Conservation (phyloP, 2,329 filamentous ascomycete genomes). For the Diaporthe citrichinensis region DNA sequence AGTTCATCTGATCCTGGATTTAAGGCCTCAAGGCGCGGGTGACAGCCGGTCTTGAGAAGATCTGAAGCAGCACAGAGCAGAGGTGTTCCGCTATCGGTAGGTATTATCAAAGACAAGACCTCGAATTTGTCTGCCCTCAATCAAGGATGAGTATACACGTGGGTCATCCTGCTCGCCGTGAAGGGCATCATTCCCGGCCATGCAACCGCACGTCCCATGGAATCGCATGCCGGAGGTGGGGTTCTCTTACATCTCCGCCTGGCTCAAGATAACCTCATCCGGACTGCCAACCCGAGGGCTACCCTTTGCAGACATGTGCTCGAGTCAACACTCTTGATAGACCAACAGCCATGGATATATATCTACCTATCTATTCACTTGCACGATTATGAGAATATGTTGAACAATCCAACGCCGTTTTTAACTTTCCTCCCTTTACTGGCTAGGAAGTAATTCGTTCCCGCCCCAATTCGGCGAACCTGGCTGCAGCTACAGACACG, state of each 20-base stretch:
- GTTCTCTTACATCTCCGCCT: conserved; percentile 10
- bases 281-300: neutral
- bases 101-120: fast-evolving
- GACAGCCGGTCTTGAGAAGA: neutral
- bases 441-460: neutral
- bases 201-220: conserved; percentile 31
- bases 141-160: neutral
- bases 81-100: too few relatives aligned
- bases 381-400: neutral
- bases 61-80: neutral
- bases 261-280: conserved; percentile 26
- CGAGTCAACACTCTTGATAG: conserved; percentile 10
- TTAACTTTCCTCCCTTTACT: neutral
- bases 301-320: conserved; percentile 11
- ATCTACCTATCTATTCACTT: neutral
- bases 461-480: neutral
- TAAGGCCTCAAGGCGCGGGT: neutral
- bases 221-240: neutral
- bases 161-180: neutral
- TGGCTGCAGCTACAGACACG: neutral
- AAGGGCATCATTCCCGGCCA: conserved; percentile 28
- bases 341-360: neutral
- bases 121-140: neutral
- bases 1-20: fast-evolving
- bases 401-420: neutral